These are phyloP conservation scores for Ormosia semicastrata DNA, from an alignment of 306 rosid species.

Conservation along the genomic window DNA sequence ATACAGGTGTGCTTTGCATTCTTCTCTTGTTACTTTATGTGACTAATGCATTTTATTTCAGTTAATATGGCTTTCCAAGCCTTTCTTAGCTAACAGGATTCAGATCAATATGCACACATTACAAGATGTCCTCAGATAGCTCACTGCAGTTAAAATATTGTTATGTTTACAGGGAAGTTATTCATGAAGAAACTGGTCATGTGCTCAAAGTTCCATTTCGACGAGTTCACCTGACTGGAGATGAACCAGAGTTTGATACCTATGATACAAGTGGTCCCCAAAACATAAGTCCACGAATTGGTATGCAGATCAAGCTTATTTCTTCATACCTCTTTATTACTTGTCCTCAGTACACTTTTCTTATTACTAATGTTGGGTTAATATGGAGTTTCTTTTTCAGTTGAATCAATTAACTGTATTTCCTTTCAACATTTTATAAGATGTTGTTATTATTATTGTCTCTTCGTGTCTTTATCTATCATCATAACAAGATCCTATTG, in stretches of 20 bases:
- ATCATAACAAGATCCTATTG: neutral
- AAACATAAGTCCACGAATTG: conserved; percentile 56
- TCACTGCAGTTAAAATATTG: neutral
- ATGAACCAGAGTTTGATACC: conserved; percentile 62
- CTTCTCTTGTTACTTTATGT: neutral
- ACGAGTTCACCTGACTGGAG: conserved; percentile 66
- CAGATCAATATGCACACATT: neutral
- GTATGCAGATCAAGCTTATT: conserved; percentile 35
- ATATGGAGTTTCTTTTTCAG: neutral
- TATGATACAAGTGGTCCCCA: conserved; percentile 87
- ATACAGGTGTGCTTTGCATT: conserved; percentile 35
- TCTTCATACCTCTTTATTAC: neutral
- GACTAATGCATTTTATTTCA: neutral
- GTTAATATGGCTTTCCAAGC: neutral
- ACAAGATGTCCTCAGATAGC: neutral
- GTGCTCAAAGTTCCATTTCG: conserved; percentile 74
- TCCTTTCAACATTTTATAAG: neutral
- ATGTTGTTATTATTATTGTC: neutral
- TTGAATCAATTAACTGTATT: neutral
- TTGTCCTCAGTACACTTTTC: neutral
- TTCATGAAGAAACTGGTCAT: conserved; percentile 65
- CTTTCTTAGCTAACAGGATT: neutral
- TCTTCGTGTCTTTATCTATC: neutral
- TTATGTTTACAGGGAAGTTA: conserved; percentile 50
- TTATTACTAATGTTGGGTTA: neutral